Percentiles rank a stretch among this genome's conserved stretches.
phyloP scores from a whole-genome alignment of 805 yeast species.

The Myxozyma neglecta region DNA sequence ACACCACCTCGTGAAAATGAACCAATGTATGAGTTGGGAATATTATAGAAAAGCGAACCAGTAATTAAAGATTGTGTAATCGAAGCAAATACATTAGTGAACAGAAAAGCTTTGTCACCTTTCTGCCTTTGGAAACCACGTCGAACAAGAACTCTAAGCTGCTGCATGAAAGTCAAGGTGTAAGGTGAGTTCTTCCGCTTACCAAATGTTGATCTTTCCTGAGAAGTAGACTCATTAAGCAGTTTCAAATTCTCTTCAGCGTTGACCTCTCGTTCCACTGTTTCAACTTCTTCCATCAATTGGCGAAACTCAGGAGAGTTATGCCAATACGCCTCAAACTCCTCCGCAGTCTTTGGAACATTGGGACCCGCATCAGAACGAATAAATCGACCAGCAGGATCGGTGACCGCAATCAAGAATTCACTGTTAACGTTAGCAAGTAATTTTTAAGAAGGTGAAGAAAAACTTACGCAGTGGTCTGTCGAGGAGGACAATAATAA shows the following conservation, averaged over 20 bases:
- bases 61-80: slow-evolving; percentile 56
- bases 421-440: neutral
- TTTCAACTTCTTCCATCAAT: slow-evolving; percentile 50
- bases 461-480: slow-evolving; percentile 52
- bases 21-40: slow-evolving; percentile 52
- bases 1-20: slow-evolving; percentile 66
- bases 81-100: slow-evolving; percentile 50
- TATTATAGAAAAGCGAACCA: slow-evolving; percentile 62
- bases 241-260: slow-evolving; percentile 41
- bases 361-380: slow-evolving; percentile 49
- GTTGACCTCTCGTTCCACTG: slow-evolving; percentile 40
- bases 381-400: slow-evolving; percentile 59
- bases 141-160: slow-evolving; percentile 42
- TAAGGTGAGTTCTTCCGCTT: slow-evolving; percentile 47
- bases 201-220: slow-evolving; percentile 44
- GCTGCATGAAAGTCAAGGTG: slow-evolving; percentile 48
- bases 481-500: slow-evolving; percentile 56
- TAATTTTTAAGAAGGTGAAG: neutral
- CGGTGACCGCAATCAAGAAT: slow-evolving; percentile 43
- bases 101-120: slow-evolving; percentile 57
- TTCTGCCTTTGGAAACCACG: slow-evolving; percentile 48
- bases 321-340: slow-evolving; percentile 62
- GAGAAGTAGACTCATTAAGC: slow-evolving; percentile 43
- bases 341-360: slow-evolving; percentile 63
- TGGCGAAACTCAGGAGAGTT: slow-evolving; percentile 49